A percentile compares a stretch with the other conserved stretches of the same genome.
Conservation (phyloP, 2,329 filamentous ascomycete genomes). For the Aspergillus jensenii region DNA sequence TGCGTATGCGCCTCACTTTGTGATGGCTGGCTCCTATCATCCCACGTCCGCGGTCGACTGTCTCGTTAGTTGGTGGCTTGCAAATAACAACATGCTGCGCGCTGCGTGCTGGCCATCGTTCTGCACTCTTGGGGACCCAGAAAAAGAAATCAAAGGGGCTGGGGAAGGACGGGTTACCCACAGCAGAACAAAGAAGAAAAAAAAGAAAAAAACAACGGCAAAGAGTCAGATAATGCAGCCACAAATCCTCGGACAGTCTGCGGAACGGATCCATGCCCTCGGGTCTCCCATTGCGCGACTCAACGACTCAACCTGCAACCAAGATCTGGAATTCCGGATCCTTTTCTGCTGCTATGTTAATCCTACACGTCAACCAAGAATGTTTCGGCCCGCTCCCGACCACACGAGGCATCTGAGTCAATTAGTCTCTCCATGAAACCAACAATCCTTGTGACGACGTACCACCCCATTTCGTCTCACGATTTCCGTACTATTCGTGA, state of each 20-base stretch:
- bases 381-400: constrained; percentile 22
- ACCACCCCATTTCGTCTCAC: not conserved
- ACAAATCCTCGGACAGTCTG: constrained; percentile 7
- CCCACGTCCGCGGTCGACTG: not conserved
- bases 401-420: constrained; percentile 2
- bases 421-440: not conserved
- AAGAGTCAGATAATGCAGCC: constrained; percentile 15
- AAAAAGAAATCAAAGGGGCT: constrained; percentile 6
- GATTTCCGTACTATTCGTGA: not conserved
- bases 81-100: not conserved
- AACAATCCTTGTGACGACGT: not conserved
- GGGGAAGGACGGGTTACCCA: not conserved
- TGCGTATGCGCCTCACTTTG: not conserved
- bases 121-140: not conserved
- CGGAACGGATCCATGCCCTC: constrained; percentile 15
- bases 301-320: too few species aligned
- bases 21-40: not conserved
- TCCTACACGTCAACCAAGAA: constrained; percentile 14
- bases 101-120: not conserved
- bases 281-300: constrained; percentile 17
- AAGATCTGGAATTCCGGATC: not conserved
- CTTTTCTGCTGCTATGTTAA: constrained; percentile 7
- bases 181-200: constrained; percentile 7
- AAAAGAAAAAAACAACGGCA: constrained; percentile 1
- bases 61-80: not conserved